Conservation (phyloP, 106 monocot species). For the Agapanthus africanus region DNA sequence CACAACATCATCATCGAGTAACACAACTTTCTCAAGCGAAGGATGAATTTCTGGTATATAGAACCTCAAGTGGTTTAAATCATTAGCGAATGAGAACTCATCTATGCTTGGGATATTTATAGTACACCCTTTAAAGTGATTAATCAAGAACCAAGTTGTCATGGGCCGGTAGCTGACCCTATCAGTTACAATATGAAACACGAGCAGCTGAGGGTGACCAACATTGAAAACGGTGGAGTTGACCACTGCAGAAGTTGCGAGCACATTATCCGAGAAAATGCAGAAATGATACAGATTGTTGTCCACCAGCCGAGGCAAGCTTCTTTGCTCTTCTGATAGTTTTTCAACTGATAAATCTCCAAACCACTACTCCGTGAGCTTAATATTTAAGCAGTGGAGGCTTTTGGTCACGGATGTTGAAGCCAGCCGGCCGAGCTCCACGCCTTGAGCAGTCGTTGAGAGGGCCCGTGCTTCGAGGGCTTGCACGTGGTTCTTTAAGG, state of each 20-base stretch:
- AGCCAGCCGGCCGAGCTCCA: constrained; percentile 34
- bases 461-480: constrained; percentile 51
- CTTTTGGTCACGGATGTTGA: constrained; percentile 35
- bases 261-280: constrained; percentile 56
- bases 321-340: constrained; percentile 32
- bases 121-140: constrained; percentile 35
- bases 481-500: constrained; percentile 40
- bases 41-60: constrained; percentile 49
- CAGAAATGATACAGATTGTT: constrained; percentile 54
- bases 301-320: constrained; percentile 33
- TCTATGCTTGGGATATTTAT: constrained; percentile 32
- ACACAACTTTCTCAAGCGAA: constrained; percentile 37
- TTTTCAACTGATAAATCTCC: constrained; percentile 15
- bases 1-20: constrained; percentile 59
- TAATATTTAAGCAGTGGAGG: constrained; percentile 42
- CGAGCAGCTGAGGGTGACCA: constrained; percentile 45
- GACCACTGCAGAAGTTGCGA: constrained; percentile 41
- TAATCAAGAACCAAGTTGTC: constrained; percentile 33
- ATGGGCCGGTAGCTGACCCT: constrained; percentile 27
- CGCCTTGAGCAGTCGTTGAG: constrained; percentile 42
- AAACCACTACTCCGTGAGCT: constrained; percentile 41
- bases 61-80: constrained; percentile 42
- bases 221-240: constrained; percentile 45
- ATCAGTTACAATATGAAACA: constrained; percentile 52
- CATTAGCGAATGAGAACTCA: constrained; percentile 44